Conservation (phyloP, 164 flowering plant species). For the Vitis riparia region DNA sequence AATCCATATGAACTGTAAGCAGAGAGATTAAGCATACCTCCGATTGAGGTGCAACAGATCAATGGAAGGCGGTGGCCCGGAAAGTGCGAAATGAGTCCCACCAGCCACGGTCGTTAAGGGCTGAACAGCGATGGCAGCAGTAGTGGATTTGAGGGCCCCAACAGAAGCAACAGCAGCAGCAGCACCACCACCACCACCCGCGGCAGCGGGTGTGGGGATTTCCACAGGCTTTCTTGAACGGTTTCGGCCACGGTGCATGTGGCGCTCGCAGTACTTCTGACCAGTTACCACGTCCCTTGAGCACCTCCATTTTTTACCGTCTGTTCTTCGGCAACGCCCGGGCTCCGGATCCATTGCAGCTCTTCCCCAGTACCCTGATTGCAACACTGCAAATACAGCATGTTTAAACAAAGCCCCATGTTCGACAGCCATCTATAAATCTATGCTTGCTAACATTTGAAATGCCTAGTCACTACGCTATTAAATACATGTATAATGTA, state of each 20-base stretch:
- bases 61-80: conserved; percentile 38
- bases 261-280: conserved; percentile 95
- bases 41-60: conserved; percentile 50
- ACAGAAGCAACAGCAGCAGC: conserved; percentile 12
- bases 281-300: conserved; percentile 78
- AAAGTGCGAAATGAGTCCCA: conserved; percentile 29
- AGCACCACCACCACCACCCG: conserved; percentile 6
- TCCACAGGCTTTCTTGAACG: conserved; percentile 99
- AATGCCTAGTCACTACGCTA: too few species aligned
- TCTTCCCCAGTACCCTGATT: conserved; percentile 83
- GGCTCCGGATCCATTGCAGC: conserved; percentile 85
- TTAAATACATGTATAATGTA: too few species aligned
- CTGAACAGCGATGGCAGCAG: conserved; percentile 13
- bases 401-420: background rate
- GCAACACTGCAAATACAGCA: conserved; percentile 41
- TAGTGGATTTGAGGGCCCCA: conserved; percentile 14
- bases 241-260: conserved; percentile 90
- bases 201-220: conserved; percentile 47
- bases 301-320: conserved; percentile 97
- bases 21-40: conserved; percentile 34
- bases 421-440: too few species aligned
- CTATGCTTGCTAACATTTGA: too few species aligned
- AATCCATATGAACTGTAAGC: too few species aligned
- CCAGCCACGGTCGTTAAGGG: conserved; percentile 19
- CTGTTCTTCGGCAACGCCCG: conserved; percentile 90